Evolutionary conservation across 2,329 filamentous ascomycete species (phyloP), one percentile per base, ranked within the genome.

Genomic region (Hirsutella rhossiliensis): DNA sequence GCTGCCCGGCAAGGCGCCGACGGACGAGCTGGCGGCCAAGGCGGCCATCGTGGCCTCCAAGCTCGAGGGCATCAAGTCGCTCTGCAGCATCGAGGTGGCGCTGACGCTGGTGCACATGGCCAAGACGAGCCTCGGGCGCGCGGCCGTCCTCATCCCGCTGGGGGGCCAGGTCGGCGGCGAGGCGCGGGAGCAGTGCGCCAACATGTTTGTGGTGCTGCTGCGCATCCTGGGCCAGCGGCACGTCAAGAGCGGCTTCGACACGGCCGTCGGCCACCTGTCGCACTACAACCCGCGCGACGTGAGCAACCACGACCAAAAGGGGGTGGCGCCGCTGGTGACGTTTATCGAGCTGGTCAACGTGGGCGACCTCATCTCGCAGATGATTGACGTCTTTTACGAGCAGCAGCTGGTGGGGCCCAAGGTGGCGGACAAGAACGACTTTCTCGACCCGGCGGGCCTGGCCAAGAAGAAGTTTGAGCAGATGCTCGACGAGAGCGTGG

Each of bases 391-490:
- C 30, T 98, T 98, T 60, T 98, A 94, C 64, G 85, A 94, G 59
- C 92, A 97, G 65, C 92, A 98, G 65, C 76, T 98, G 27, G 80
- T 88, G 6, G 76, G 79, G 1, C 78, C 84, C 13, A 85, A 85
- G 55, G 80, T 98, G 43, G 84, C 84, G 1, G 90, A 97, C 59
- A 81, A 85, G 38, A 94, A 94, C 59, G 92, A 98, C 64, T 98
- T 98, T 56, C 72, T 98, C 40, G 87, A 94, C 57, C 84, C 88
- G 18, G 87, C 89, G 0, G 84, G 85, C 29, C 83, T 96, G 54
- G 89, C 92, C 51, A 98, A 98, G 76, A 97, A 96, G 68, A 88
- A 87, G 52, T 98, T 97, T 56, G 92, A 98, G 70, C 89, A 96
- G 59, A 95, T 96, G 84, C 80, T 98, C 2, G 92, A 98, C 58